Base-by-base conservation (phyloP, 352 stramenopile species). In the Phytophthora crassamura region DNA sequence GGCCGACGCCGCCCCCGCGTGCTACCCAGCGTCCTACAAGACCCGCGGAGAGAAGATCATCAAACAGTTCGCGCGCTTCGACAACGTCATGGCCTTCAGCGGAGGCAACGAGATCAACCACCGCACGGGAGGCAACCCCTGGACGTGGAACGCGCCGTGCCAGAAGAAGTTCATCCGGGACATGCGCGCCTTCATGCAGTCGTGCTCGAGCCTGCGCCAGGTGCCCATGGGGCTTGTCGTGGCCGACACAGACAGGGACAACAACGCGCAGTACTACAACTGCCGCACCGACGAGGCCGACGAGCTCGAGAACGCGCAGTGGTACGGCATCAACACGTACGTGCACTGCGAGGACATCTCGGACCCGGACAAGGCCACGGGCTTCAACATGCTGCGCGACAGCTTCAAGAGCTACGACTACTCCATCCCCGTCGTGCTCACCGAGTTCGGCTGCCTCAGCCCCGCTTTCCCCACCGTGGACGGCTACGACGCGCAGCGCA, bases 91-190 rank as follows among this genome's bases (percentile, higher is more conserved):
- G 33, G 82, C 65, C n/a, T 91, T 91, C 63, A 88, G 77, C 20
- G 82, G 69, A 10, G 87, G 86, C 39, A 95, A 96, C 66, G 88
- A 96, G 70, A 80, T 94, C 35, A 95, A 93, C 71, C 77, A 94
- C 65, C 75, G 73, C 63, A 80, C 77, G 5, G 59, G 52, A 22
- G 78, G 72, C 15, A 78, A 81, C 14, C 49, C 58, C 2, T 68
- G 75, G n/a, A n/a, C 84, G 50, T 78, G 64, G 63, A 94, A 95
- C 67, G 84, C 82, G 25, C 78, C 89, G 32, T 97, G 89, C 65
- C 86, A 95, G 54, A 97, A 96, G 61, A 97, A 94, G 64, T 95
- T 95, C 61, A 71, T 97, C 36, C 75, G 80, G 0, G 90, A 96
- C 72, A 97, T 97, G 86, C 75, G 88, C 42, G 71, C 73, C 33